Conservation (phyloP, 129 eudicot species). For the Oenanthe sinensis region DNA sequence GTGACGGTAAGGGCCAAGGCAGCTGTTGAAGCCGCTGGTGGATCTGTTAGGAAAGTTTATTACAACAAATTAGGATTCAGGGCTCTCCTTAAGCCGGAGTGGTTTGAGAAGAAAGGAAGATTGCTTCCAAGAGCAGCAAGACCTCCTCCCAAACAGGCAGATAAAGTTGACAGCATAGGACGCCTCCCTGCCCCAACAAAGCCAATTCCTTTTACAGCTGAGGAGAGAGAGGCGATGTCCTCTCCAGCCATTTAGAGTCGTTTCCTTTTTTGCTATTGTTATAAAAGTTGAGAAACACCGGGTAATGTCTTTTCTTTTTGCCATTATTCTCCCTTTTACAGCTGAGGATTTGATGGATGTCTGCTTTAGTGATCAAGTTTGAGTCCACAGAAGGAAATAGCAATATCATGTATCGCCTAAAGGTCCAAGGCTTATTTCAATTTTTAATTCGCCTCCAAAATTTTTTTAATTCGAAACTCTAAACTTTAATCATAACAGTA, state of each 20-base stretch:
- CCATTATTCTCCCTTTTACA: background rate
- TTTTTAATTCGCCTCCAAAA: no score
- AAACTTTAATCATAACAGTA: no score
- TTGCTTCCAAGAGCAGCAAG: slow-evolving; percentile 80
- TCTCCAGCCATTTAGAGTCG: slow-evolving; percentile 17
- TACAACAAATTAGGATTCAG: slow-evolving; percentile 76
- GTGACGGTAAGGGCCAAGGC: slow-evolving; percentile 86
- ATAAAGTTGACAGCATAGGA: slow-evolving; percentile 88
- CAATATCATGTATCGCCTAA: background rate
- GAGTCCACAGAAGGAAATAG: background rate
- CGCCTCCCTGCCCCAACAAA: slow-evolving; percentile 90
- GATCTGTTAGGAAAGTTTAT: slow-evolving; percentile 83
- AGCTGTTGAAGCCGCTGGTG: slow-evolving; percentile 93
- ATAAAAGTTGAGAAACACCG: background rate
- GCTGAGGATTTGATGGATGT: background rate
- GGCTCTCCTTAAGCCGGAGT: slow-evolving; percentile 83
- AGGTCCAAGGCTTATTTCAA: background rate
- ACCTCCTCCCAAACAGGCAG: slow-evolving; percentile 82
- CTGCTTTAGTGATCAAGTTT: background rate
- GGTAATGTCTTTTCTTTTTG: background rate
- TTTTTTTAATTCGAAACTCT: no score
- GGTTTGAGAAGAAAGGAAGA: slow-evolving; percentile 95
- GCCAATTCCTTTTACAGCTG: slow-evolving; percentile 48
- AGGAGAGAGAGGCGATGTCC: slow-evolving; percentile 27
- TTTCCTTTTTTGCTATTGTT: background rate